A percentile compares a stretch with the other conserved stretches of the same genome.
These are phyloP conservation scores for Juglanconis sp. DNA, from an alignment of 2,329 filamentous ascomycete genomes.

Conservation along the genomic window DNA sequence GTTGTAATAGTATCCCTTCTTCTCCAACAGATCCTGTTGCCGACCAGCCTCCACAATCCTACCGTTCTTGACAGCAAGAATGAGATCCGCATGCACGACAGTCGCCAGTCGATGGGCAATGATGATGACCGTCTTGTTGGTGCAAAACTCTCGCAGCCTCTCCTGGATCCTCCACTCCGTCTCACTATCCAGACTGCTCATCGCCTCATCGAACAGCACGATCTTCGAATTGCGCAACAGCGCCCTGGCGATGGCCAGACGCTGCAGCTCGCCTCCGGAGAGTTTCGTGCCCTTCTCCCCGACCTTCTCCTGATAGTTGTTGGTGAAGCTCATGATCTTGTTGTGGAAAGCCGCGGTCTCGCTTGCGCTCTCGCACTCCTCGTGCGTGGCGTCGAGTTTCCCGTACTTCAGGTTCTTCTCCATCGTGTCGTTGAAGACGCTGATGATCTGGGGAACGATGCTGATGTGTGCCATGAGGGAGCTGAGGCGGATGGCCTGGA, in stretches of 20 bases:
- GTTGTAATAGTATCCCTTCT: background rate
- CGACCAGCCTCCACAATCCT: background rate
- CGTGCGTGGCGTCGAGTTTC: constrained; percentile 56
- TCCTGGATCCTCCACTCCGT: constrained; percentile 17
- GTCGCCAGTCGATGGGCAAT: constrained; percentile 12
- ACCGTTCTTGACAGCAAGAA: background rate
- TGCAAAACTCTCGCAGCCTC: constrained; percentile 5
- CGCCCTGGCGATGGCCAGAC: constrained; percentile 41
- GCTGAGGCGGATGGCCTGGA: constrained; percentile 55
- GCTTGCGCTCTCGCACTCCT: constrained; percentile 59
- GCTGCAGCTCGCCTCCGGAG: constrained; percentile 49
- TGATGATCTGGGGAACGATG: constrained; percentile 62
- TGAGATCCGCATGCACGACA: background rate
- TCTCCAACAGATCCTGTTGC: background rate
- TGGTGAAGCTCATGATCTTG: constrained; percentile 57
- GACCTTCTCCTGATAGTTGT: constrained; percentile 45
- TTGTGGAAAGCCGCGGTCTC: constrained; percentile 62
- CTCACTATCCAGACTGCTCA: constrained; percentile 15
- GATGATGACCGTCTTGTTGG: constrained; percentile 10
- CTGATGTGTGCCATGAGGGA: constrained; percentile 58
- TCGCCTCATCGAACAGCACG: constrained; percentile 18
- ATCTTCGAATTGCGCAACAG: constrained; percentile 11
- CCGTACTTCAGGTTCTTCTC: constrained; percentile 65
- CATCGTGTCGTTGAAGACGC: constrained; percentile 62
- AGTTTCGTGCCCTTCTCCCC: constrained; percentile 48